Evolutionary conservation across 768 basidiomycete genomes (phyloP), one percentile per base, ranked within the genome.

Genomic region (Sutorius australiensis): DNA sequence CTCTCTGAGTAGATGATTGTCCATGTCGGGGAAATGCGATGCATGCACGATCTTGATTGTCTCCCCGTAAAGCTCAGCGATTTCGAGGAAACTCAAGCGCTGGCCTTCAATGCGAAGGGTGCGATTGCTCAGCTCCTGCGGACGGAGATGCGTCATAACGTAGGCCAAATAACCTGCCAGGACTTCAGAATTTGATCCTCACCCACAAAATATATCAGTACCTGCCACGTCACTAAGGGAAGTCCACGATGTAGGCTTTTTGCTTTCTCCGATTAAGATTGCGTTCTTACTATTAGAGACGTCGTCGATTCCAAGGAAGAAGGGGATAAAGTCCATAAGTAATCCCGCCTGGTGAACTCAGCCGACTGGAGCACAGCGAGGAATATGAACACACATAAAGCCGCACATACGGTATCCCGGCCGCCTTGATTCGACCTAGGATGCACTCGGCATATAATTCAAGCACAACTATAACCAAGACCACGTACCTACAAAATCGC

Each of bases 271-370:
- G 0, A 58, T 54, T 50, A 70, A 46, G 24, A 45, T 50, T 3
- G 56, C 48, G 49, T 62, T 53, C 3, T 63, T 56, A 7, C 51
- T 42, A 37, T 38, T 38, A 24, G 24, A 24, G 24, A 4, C 24
- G 37, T 50, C 48, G 14, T 60, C 54, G 14, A 48, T 52, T 19
- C 59, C 62, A 36, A 60, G 42, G 45, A 61, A 40, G n/a, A 55
- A 59, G 13, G 68, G 68, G 24, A 69, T 46, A 43, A 65, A 68
- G 12, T 67, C 63, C 37, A 49, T 49, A 40, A 69, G 42, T 32
- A 57, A 33, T 21, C 67, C 61, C n/a, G 38, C 27, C 61, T 69
- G 13, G 19, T 19, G 34, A 17, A 17, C 5, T 54, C 41, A 54
- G 43, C 13, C 27, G 16, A 36, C 13, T 32, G 7, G 33, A 21